Evolutionary conservation across 2,329 filamentous ascomycete genomes (phyloP), one percentile per base, ranked within the genome.

Genomic region (Claviceps maximensis): DNA sequence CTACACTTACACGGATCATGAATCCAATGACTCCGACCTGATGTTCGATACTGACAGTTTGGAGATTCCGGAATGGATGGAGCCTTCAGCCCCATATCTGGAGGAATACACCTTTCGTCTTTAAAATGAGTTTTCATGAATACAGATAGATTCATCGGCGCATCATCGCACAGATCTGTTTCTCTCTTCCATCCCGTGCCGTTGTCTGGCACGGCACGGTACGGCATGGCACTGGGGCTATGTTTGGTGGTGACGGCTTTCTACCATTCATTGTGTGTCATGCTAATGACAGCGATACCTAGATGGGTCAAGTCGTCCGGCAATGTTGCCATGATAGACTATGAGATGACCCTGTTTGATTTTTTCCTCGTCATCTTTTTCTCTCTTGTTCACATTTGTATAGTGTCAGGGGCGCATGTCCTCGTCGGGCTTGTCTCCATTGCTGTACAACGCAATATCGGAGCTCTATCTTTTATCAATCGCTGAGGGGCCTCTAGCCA

Each of bases 31-130:
- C 45, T 17, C 51, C 27, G 54, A 55, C 12, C 50, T 51, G 15
- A n/a, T 53, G 49, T 55, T 55, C 31, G 51, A 53, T 33, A 33
- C 44, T 15, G 51, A 53, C 12, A 40, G 29, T 27, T 27, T 55
- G 40, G 51, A 55, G 17, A 33, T 53, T 21, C 51, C 54, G 7
- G 49, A 53, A 19, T 55, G 54, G 54, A 46, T 55, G 23, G 54
- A 55, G 44, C 51, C 54, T 19, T 49, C 54, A 31, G 44, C 45
- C n/a, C 48, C 44, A 45, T 53, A 41, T 27, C 41, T 55, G 36
- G 54, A 55, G 40, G 51, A 55, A 17, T 55, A 51, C 45, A 44
- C 27, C 13, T 53, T 53, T 25, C 27, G 38, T 38, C 48, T 53
- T 29, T 45, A 48, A 55, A n/a, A 51, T 49, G 49, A 47, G 21